Base-by-base conservation (phyloP, 305 asterid species). In the Fraxinus floribunda region DNA sequence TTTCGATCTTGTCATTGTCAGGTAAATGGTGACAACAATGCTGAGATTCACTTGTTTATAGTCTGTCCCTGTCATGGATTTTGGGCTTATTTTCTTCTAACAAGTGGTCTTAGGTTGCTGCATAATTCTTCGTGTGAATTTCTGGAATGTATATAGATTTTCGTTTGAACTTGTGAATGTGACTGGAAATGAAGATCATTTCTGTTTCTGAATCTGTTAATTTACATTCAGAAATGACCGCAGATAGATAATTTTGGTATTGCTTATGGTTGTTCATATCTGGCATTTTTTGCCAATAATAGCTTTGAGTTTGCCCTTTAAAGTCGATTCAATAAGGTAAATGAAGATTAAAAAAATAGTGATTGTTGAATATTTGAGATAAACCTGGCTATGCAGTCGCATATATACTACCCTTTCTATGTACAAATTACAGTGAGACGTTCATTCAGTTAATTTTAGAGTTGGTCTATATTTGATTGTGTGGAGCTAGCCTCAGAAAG, bases 1-100 rank as follows among this genome's bases (percentile, higher is more conserved):
- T 62, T 22, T 24, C 16, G 35, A 24, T 84, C 49, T 78, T 71
- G 74, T 11, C 76, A 66, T 81, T 74, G 83, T 84, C 88, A 87
- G 91, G 89, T 85, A 83, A 80, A 55, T 75, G 60, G 77, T 79
- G 75, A 80, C 75, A 32, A 18, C 73, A 80, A 60, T 20, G 26
- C 35, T 16, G 72, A 38, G 81, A 52, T 64, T 64, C 73, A 24
- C 72, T 64, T 24, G 35, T 29, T 64, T 22, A 9, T 64, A 70
- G 75, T 26, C 26, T 16, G 35, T 29, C 79, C 35, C 66, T 44
- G 75, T 60, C 22, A 20, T 60, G 74, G 57, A 77, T 76, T 34
- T 78, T 26, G 26, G 55, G 81, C 83, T 30, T 8, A 62, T 62
- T 41, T 10, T 36, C 76, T 77, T 80, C 60, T 18, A 70, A 0